Percentiles rank a stretch among this genome's conserved stretches.
These are phyloP conservation scores for Epichloe sp. DNA, from an alignment of 2,329 filamentous ascomycete genomes.

Conservation along the genomic window DNA sequence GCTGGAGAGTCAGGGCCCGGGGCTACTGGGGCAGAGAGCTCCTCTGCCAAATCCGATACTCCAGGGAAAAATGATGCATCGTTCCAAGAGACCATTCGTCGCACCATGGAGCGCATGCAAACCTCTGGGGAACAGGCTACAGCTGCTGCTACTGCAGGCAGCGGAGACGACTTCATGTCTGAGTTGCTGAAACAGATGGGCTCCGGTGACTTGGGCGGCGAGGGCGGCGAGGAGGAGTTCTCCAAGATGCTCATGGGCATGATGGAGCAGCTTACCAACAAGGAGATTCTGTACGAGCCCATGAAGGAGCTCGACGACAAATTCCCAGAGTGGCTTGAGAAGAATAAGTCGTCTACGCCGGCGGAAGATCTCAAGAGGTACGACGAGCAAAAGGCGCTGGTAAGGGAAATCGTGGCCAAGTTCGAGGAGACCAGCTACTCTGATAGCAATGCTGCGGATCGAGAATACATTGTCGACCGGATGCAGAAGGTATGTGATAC, in stretches of 20 bases:
- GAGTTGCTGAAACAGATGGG: slow-evolving; percentile 79
- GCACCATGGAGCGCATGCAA: slow-evolving; percentile 94
- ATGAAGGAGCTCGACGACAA: slow-evolving; percentile 96
- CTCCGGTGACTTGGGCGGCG: slow-evolving; percentile 46
- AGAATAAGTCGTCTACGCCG: slow-evolving; percentile 54
- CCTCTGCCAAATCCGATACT: slow-evolving; percentile 19
- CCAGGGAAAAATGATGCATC: slow-evolving; percentile 35
- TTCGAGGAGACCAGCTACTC: slow-evolving; percentile 75
- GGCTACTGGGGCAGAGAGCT: slow-evolving; percentile 2
- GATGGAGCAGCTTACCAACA: slow-evolving; percentile 98
- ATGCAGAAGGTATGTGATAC: slow-evolving; percentile 79
- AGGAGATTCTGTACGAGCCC: slow-evolving; percentile 94
- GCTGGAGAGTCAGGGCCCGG: slow-evolving; percentile 9
- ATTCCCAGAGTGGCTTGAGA: slow-evolving; percentile 77
- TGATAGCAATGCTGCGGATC: slow-evolving; percentile 67
- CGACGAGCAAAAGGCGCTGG: slow-evolving; percentile 64
- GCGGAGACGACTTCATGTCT: slow-evolving; percentile 69
- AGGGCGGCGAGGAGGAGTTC: slow-evolving; percentile 64
- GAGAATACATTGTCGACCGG: slow-evolving; percentile 87
- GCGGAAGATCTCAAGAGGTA: slow-evolving; percentile 68
- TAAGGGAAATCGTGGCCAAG: slow-evolving; percentile 75
- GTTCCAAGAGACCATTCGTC: slow-evolving; percentile 86
- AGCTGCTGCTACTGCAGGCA: slow-evolving; percentile 56
- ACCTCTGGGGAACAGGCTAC: slow-evolving; percentile 75
- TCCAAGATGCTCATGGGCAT: slow-evolving; percentile 92